phyloP scores from a whole-genome alignment of 208 protist species.

The Lotmaria passim region DNA sequence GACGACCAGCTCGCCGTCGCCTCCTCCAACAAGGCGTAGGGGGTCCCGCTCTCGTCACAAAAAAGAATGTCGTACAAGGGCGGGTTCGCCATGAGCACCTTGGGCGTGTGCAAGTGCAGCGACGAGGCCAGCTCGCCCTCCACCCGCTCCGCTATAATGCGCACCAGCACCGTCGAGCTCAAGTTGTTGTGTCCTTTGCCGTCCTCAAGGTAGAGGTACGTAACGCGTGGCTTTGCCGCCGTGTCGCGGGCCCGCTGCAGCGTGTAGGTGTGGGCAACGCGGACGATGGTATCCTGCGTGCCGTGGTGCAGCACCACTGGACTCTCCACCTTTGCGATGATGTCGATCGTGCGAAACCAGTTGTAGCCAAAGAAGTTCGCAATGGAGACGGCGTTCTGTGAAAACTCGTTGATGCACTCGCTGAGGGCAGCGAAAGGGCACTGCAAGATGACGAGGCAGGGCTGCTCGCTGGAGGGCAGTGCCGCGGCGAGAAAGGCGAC shows the following conservation, averaged over 20 bases:
- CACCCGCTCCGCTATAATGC: conserved; percentile 59
- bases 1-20: conserved; percentile 24
- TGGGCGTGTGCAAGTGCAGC: conserved; percentile 30
- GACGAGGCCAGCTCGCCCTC: conserved; percentile 31
- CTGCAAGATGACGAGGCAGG: conserved; percentile 70
- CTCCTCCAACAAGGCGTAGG: conserved; percentile 35
- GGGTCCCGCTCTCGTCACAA: conserved; percentile 25
- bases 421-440: conserved; percentile 80
- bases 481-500: conserved; percentile 53
- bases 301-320: conserved; percentile 90
- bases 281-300: conserved; percentile 69
- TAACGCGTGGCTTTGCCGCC: conserved; percentile 48
- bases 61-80: conserved; percentile 70
- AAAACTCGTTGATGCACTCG: conserved; percentile 77
- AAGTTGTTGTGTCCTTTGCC: conserved; percentile 84
- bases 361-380: conserved; percentile 80
- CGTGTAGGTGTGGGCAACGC: conserved; percentile 66
- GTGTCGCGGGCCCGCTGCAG: conserved; percentile 58
- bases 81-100: conserved; percentile 46
- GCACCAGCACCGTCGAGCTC: conserved; percentile 40
- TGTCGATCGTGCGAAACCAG: conserved; percentile 82
- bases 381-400: conserved; percentile 62
- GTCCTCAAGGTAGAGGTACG: conserved; percentile 68
- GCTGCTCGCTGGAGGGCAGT: conserved; percentile 42
- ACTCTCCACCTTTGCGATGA: conserved; percentile 72